Evolutionary conservation across 768 basidiomycete genomes (phyloP).

Genomic region (Kwoniella pini): DNA sequence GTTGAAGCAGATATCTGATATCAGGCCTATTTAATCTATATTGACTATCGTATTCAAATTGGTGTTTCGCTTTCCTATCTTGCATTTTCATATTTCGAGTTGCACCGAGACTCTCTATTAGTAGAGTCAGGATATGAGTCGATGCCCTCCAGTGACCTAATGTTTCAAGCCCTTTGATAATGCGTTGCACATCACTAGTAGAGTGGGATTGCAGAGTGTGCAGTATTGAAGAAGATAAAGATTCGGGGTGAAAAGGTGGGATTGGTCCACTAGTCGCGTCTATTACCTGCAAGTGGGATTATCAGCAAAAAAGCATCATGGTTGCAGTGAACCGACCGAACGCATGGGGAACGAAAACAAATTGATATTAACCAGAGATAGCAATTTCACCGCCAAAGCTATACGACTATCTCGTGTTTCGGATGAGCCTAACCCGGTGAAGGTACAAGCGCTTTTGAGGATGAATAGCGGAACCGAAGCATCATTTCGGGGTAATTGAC

Average conservation of each 20-base stretch:
- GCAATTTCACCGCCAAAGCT: conserved; percentile 11
- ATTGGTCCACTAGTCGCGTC: conserved; percentile 1
- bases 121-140: conserved; percentile 19
- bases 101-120: conserved; percentile 31
- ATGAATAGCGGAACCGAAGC: conserved; percentile 13
- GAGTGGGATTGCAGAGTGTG: conserved; percentile 17
- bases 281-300: conserved; percentile 24
- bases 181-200: background rate
- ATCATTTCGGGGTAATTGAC: conserved; percentile 28
- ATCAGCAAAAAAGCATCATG: too few species aligned
- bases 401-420: conserved; percentile 2
- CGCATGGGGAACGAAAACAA: background rate
- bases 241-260: conserved; percentile 23
- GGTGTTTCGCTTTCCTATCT: background rate
- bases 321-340: too few species aligned
- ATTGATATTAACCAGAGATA: background rate
- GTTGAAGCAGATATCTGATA: background rate
- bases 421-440: background rate
- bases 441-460: conserved; percentile 11
- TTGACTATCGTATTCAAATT: background rate
- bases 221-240: conserved; percentile 19
- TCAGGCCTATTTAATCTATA: conserved; percentile 1
- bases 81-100: conserved; percentile 6
- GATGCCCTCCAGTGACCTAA: conserved; percentile 6
- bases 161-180: background rate